Evolutionary conservation across 352 stramenopile genomes (phyloP).

Genomic region (Phytopythium vexans): DNA sequence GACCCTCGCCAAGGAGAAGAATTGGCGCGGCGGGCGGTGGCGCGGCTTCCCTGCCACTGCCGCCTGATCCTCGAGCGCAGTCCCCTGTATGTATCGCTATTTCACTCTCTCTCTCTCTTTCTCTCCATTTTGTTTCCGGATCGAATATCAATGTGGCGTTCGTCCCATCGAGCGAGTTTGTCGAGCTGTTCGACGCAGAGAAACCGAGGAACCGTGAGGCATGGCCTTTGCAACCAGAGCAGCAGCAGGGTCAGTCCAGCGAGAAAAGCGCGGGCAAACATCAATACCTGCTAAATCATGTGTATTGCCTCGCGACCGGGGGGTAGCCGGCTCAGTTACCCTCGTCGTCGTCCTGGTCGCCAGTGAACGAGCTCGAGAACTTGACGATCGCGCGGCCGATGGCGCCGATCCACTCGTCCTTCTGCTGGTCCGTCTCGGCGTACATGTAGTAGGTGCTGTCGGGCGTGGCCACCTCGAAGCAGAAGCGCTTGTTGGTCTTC

Average conservation of each 20-base stretch:
- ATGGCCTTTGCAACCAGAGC: too few species aligned
- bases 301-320: too few species aligned
- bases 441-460: conserved; percentile 92
- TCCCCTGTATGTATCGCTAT: neutral
- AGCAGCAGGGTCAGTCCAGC: too few species aligned
- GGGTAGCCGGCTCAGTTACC: too few species aligned
- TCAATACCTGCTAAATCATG: too few species aligned
- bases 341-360: conserved; percentile 81
- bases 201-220: too few species aligned
- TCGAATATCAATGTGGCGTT: neutral
- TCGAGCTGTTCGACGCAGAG: too few species aligned
- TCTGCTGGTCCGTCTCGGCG: conserved; percentile 89
- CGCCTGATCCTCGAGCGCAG: too few species aligned
- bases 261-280: too few species aligned
- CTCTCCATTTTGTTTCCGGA: neutral
- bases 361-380: conserved; percentile 95
- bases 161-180: neutral
- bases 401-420: conserved; percentile 93
- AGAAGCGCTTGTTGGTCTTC: conserved; percentile 91
- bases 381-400: conserved; percentile 97
- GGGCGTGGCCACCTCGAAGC: conserved; percentile 88
- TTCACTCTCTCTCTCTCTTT: conserved; percentile 1
- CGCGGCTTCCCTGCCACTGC: too few species aligned
- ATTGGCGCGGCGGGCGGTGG: too few species aligned
- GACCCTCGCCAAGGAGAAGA: too few species aligned